Conservation (phyloP, 352 stramenopile genomes). For the Globisporangium splendens region DNA sequence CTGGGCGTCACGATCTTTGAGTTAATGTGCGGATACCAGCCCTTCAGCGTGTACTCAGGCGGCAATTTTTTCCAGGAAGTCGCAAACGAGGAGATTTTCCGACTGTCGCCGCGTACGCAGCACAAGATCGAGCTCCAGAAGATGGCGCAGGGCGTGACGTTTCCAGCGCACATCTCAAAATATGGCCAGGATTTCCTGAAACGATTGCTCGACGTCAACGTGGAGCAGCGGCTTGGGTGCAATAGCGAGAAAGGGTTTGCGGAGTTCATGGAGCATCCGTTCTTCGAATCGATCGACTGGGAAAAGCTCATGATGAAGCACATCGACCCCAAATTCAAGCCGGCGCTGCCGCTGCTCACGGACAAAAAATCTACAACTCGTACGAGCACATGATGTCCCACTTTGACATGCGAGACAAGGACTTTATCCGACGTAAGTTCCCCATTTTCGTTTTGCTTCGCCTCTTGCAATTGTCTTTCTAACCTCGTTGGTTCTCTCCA, state of each 20-base stretch:
- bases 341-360: slow-evolving; percentile 47
- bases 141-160: slow-evolving; percentile 67
- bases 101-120: slow-evolving; percentile 64
- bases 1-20: slow-evolving; percentile 88
- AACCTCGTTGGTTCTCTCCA: not conserved
- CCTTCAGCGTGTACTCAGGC: slow-evolving; percentile 66
- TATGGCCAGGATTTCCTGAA: slow-evolving; percentile 74
- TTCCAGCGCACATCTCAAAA: slow-evolving; percentile 57
- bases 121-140: slow-evolving; percentile 81
- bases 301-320: slow-evolving; percentile 88
- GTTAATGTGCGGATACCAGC: slow-evolving; percentile 84
- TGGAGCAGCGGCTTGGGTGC: slow-evolving; percentile 69
- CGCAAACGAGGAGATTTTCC: slow-evolving; percentile 74
- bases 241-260: slow-evolving; percentile 69
- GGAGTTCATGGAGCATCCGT: slow-evolving; percentile 88
- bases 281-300: slow-evolving; percentile 85
- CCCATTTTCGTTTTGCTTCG: not conserved
- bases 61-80: slow-evolving; percentile 79
- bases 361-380: slow-evolving; percentile 83
- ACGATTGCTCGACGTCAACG: slow-evolving; percentile 75
- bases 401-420: slow-evolving; percentile 80
- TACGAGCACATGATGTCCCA: slow-evolving; percentile 89
- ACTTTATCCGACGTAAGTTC: slow-evolving; percentile 81
- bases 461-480: not conserved
- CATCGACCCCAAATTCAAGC: slow-evolving; percentile 81